Evolutionary conservation across 1,284 basidiomycete species (phyloP), one percentile per base, ranked within the genome.

Genomic region (Heimioporus punctisporus): DNA sequence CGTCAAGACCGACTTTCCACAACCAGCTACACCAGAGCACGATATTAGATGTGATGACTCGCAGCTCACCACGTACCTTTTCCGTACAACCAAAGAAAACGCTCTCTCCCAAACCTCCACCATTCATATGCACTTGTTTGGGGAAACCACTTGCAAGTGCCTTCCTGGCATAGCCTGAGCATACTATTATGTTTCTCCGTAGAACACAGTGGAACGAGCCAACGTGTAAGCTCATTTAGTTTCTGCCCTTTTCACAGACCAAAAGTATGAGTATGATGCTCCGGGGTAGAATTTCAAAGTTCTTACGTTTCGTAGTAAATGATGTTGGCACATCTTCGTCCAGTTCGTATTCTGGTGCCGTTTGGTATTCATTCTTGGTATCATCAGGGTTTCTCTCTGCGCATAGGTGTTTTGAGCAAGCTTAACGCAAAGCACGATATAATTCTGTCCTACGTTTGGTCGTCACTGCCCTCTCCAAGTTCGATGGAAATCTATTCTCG

Each of bases 31-130:
- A 15, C 10, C 21, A 12, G 9, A 9, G 14, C 9, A 37, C 7
- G 19, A n/a, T 12, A 31, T 41, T 14, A 41, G 17, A 7, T 17
- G 17, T 7, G 21, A 5, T 19, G 23, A 21, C 11, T 15, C 24
- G 6, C 5, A 34, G 7, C 25, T 25, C 15, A 42, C 23, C 31
- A 10, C 25, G 17, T 5, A 52, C 51, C 40, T 42, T 43, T 42
- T n/a, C 51, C 51, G 5, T 42, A 30, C 30, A 52, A 43, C 51
- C 51, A 48, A n/a, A 52, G 15, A 31, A 52, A 46, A 9, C n/a
- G 37, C 28, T 25, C 25, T 5, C 44, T 26, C 10, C n/a, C n/a
- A n/a, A 7, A 9, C 37, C 37, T 28, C 50, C 50, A 51, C 23
- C 6, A 30, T 40, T 51, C 7, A 9, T 28, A 51, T 28, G 6